Evolutionary conservation across 2,329 filamentous ascomycete genomes (phyloP).

Genomic region (Geosmithia putterillii): DNA sequence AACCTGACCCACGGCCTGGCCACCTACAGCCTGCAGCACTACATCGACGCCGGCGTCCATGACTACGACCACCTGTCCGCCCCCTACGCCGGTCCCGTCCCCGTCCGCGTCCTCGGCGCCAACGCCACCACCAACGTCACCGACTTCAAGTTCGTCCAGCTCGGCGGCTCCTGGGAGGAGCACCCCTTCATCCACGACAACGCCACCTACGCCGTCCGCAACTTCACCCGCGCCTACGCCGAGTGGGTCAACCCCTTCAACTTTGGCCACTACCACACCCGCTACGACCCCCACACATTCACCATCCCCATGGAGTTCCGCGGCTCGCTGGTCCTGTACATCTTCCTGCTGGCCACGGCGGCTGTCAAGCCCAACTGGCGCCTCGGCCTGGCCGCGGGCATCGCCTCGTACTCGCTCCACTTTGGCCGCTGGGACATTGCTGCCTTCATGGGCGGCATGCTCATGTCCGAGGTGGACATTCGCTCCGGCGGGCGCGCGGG

Average conservation of each 20-base stretch:
- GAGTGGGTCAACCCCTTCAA: slow-evolving; percentile 29
- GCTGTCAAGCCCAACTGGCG: slow-evolving; percentile 21
- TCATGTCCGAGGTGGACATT: slow-evolving; percentile 23
- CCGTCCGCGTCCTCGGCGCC: not conserved
- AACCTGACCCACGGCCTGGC: not conserved
- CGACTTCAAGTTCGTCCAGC: slow-evolving; percentile 15
- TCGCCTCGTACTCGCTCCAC: slow-evolving; percentile 19
- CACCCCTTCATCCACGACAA: slow-evolving; percentile 25
- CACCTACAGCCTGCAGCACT: not conserved
- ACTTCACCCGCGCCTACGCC: slow-evolving; percentile 22
- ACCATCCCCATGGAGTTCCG: slow-evolving; percentile 29
- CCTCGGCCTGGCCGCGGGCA: slow-evolving; percentile 12
- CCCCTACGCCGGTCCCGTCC: slow-evolving; percentile 1
- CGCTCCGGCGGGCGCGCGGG: slow-evolving; percentile 7
- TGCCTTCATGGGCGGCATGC: slow-evolving; percentile 22
- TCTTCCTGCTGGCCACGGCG: slow-evolving; percentile 24
- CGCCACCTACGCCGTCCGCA: slow-evolving; percentile 21
- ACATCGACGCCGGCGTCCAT: not conserved
- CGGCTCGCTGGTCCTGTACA: slow-evolving; percentile 25
- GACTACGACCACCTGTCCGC: not conserved
- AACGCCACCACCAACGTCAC: slow-evolving; percentile 1
- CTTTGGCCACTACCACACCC: slow-evolving; percentile 23
- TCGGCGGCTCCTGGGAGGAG: slow-evolving; percentile 28
- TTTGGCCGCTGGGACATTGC: slow-evolving; percentile 27
- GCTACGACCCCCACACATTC: slow-evolving; percentile 27